These are phyloP conservation scores for Xanthoconium separans DNA, from an alignment of 1,284 basidiomycete species.

Conservation along the genomic window DNA sequence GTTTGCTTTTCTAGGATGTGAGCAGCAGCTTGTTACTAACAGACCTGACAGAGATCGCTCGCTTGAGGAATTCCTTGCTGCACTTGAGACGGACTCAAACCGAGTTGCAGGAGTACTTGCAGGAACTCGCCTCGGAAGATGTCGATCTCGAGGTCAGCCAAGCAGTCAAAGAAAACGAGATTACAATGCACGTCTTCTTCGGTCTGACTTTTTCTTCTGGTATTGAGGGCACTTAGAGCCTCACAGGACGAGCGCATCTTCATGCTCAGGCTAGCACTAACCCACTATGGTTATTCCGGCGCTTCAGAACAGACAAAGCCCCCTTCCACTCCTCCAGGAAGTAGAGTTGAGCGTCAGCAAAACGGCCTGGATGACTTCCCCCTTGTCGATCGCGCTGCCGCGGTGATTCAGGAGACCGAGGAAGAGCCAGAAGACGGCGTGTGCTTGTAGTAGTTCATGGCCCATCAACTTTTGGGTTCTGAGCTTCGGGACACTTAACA, in stretches of 20 bases:
- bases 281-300: conserved; percentile 57
- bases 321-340: background rate
- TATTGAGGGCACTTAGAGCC: conserved; percentile 43
- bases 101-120: conserved; percentile 50
- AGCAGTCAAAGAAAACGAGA: conserved; percentile 53
- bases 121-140: conserved; percentile 27
- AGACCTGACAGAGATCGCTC: conserved; percentile 59
- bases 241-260: conserved; percentile 71
- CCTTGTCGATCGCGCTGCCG: background rate
- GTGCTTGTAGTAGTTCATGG: conserved; percentile 25
- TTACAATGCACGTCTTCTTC: conserved; percentile 40
- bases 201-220: background rate
- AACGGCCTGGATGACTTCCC: conserved; percentile 12
- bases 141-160: conserved; percentile 45
- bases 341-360: conserved; percentile 4
- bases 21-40: background rate
- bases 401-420: background rate
- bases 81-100: conserved; percentile 66
- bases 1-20: conserved; percentile 35
- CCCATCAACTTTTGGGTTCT: background rate
- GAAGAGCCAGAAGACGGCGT: conserved; percentile 19
- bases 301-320: conserved; percentile 18
- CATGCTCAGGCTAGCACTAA: conserved; percentile 63
- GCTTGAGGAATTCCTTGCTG: conserved; percentile 69
- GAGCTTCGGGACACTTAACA: background rate